Base-by-base conservation (phyloP, 2,329 filamentous ascomycete species). In the Arthrinium puccinioides region DNA sequence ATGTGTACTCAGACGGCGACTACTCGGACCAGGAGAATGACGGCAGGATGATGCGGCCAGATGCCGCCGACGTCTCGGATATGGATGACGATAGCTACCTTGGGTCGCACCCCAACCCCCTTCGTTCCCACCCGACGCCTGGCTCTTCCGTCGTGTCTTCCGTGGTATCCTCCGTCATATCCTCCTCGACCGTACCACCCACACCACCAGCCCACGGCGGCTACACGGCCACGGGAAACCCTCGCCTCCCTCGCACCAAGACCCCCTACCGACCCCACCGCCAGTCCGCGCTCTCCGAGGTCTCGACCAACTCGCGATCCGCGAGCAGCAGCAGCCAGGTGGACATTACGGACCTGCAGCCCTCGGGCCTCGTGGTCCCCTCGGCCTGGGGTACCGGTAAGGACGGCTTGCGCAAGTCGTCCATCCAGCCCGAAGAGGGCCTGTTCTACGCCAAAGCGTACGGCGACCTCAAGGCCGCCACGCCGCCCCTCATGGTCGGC, bases 361-460 rank as follows among this genome's bases (percentile, higher is more conserved):
- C 21, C 31, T 38, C 44, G 11, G 32, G 44, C 14, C 38, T 43
- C 20, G 32, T 37, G 23, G 34, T 42, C 39, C 42, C 44, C 33
- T 21, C 23, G 25, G 24, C 28, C 25, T 37, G 38, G 39, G 14
- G 43, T 42, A 9, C 24, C 21, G 32, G 9, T 18, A 31, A 31
- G 34, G 34, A 41, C 11, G 36, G 47, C 8, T 44, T 46, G 19
- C 44, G 63, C n/a, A 52, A 67, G 43, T 69, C 64, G 44, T 70
- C 67, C 31, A 71, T 74, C 43, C 70, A 74, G 51, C 47, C 62
- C 21, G 70, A 75, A 35, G 50, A 50, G n/a, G 41, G 34, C 20
- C 39, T 50, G 31, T 76, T 78, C 52, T 72, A 65, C 49, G 56
- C 70, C 9, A 74, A 73, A 51, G 67, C 72, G n/a, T 81, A 82